Percentiles rank a stretch among this genome's conserved stretches.
phyloP scores from a whole-genome alignment of 139 green algal genomes.

The Chlorella sp. region DNA sequence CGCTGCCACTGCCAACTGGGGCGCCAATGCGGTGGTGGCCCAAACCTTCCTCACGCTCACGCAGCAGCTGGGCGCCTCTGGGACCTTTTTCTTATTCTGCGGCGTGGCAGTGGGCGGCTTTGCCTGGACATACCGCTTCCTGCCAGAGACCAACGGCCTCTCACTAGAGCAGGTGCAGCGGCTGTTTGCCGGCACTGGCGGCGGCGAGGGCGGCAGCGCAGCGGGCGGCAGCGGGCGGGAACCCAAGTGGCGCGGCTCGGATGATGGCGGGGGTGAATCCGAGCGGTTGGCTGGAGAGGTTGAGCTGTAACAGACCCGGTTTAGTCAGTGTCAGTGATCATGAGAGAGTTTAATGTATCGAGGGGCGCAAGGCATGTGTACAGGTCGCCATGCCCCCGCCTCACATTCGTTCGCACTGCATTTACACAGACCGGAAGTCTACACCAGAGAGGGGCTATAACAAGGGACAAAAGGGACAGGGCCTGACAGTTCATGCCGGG shows the following conservation, averaged over 20 bases:
- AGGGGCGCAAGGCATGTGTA: too few relatives aligned
- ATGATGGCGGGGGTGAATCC: not conserved
- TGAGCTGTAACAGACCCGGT: too few relatives aligned
- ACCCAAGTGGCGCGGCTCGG: not conserved
- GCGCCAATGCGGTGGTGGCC: conserved; percentile 68
- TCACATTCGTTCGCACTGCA: too few relatives aligned
- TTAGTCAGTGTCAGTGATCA: too few relatives aligned
- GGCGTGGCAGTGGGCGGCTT: conserved; percentile 46
- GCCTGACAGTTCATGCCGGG: too few relatives aligned
- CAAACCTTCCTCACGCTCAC: conserved; percentile 72
- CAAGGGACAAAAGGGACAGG: too few relatives aligned
- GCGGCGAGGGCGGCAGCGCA: not conserved
- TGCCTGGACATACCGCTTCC: conserved; percentile 42
- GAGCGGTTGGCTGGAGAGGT: too few relatives aligned
- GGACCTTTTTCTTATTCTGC: conserved; percentile 62
- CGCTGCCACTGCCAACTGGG: conserved; percentile 75
- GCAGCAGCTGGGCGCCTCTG: conserved; percentile 47
- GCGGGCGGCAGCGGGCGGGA: not conserved
- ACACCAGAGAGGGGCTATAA: too few relatives aligned
- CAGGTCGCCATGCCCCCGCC: too few relatives aligned
- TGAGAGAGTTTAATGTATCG: too few relatives aligned
- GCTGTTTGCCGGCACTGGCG: conserved; percentile 12
- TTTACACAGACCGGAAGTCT: too few relatives aligned
- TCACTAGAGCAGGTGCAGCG: conserved; percentile 60
- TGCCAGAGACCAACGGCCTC: conserved; percentile 74